Conservation (phyloP, 2,329 filamentous ascomycete genomes). For the Madurella fahalii region DNA sequence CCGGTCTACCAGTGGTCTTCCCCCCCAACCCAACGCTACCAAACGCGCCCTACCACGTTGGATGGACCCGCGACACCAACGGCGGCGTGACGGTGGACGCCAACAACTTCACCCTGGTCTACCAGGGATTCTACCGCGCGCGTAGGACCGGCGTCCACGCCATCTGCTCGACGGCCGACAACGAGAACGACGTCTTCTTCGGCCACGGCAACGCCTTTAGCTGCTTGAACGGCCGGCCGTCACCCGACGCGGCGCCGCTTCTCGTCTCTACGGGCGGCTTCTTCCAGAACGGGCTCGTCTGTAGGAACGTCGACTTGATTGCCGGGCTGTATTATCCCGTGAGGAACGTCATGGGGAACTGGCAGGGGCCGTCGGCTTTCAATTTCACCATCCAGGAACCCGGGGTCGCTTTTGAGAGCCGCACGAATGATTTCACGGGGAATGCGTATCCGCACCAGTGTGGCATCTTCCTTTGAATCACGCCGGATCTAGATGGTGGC, state of each 20-base stretch:
- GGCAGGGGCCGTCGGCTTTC: not conserved
- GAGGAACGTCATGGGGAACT: not conserved
- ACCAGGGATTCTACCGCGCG: constrained; percentile 2
- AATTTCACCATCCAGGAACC: constrained; percentile 2
- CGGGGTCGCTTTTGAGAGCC: not conserved
- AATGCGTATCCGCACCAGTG: not conserved
- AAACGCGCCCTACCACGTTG: not conserved
- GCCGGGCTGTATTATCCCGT: not conserved
- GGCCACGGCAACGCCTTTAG: not conserved
- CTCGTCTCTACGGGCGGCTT: not conserved
- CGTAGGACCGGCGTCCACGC: not conserved
- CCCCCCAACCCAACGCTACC: not conserved
- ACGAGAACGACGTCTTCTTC: constrained; percentile 1
- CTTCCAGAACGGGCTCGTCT: not conserved
- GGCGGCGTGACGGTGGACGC: constrained; percentile 1
- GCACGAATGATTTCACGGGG: not conserved
- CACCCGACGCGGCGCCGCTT: not conserved
- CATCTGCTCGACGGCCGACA: not conserved
- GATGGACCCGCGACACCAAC: not conserved
- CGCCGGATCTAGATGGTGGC: no score
- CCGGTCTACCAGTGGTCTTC: not conserved
- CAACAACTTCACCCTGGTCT: constrained; percentile 4
- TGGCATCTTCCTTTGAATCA: not conserved
- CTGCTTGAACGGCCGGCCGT: not conserved
- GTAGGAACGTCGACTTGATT: not conserved